Base-by-base conservation (phyloP, 352 stramenopile species). In the Pythium brassicae region DNA sequence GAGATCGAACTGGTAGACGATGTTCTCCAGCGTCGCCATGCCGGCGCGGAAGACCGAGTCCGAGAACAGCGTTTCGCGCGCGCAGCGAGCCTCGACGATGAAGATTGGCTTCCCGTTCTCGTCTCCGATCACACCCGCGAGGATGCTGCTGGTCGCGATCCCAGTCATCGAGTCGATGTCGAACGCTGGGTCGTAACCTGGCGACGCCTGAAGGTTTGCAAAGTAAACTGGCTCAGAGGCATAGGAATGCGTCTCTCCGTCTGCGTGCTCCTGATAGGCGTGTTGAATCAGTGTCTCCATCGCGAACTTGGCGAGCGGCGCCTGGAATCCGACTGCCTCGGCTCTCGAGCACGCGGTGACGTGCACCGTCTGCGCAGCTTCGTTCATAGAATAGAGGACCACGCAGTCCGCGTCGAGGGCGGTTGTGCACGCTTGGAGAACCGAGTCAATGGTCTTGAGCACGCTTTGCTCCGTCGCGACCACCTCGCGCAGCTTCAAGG, bases 1-100 rank as follows among this genome's bases (percentile, higher is more conserved):
- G 20, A 89, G 53, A 42, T 89, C 75, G 53, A 84, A 87, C 19
- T 83, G 67, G 42, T 83, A 83, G 25, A 86, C 77, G 12, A 79
- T 67, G 43, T 89, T 89, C 50, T 89, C 79, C 4, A 89, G 57
- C n/a, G 73, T 74, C 2, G 66, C 80, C 34, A 86, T 69, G 8
- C 71, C 69, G 0, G 75, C 71, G 4, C 70, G 57, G 56, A 89
- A 84, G 8, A 87, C 55, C 22, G 78, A 71, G 19, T 71, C 73
- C n/a, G 79, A 81, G 27, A 89, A 83, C 1, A 37, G 22, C 14
- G 75, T 49, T 9, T 68, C 70, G 19, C 66, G 72, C 12, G 61
- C 59, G 50, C 73, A 83, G 19, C 79, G 69, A 7, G 72, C 79
- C 39, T 89, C 79, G 5, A 89, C 51, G 17, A 89, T 65, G 52